A percentile compares a stretch with the other conserved stretches of the same genome.
Conservation (phyloP, 176 grass and related monocot genomes). For the Oryza meridionalis region DNA sequence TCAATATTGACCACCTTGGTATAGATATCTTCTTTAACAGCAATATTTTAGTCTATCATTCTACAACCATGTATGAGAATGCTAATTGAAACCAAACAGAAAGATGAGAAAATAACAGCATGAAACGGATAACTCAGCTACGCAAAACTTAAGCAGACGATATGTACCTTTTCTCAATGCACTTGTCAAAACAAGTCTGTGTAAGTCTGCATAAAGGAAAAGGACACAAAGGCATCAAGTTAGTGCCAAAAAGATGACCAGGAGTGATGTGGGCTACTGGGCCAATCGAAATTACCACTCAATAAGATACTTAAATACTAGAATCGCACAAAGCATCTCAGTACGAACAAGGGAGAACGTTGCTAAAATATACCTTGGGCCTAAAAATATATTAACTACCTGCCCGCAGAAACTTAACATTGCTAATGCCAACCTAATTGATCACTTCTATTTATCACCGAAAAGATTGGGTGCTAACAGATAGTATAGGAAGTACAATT, state of each 20-base stretch:
- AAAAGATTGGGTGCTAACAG: neutral
- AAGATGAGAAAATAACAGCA: neutral
- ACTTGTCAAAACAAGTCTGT: slow-evolving; percentile 83
- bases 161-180: slow-evolving; percentile 83
- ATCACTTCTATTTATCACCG: neutral
- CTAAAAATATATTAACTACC: neutral
- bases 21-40: neutral
- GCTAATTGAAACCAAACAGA: neutral
- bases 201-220: slow-evolving; percentile 68
- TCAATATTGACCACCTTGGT: neutral
- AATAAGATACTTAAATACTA: neutral
- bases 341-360: neutral
- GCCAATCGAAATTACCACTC: slow-evolving; percentile 12
- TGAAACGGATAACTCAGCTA: slow-evolving; percentile 21
- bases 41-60: neutral
- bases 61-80: neutral
- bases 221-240: slow-evolving; percentile 13
- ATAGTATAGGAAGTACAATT: neutral
- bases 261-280: neutral
- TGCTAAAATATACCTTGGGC: neutral
- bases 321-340: neutral
- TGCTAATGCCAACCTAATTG: neutral
- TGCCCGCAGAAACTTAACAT: neutral
- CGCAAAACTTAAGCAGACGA: neutral
- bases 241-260: neutral